A percentile compares a stretch with the other conserved stretches of the same genome.
phyloP scores from a whole-genome alignment of 139 green algal genomes.

The Edaphochlamys debaryana region DNA sequence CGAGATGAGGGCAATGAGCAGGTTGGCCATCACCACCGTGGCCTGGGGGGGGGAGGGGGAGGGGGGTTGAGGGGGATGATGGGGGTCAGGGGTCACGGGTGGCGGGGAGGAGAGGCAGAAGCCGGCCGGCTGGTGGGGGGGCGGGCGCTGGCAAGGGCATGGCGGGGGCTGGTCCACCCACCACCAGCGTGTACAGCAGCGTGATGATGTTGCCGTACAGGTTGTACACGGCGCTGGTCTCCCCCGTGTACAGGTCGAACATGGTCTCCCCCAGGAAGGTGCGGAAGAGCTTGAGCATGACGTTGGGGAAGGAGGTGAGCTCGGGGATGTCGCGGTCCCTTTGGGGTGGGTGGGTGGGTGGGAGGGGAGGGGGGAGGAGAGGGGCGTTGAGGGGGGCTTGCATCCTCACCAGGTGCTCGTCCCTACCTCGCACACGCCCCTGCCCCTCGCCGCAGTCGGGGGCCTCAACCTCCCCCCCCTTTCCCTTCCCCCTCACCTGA shows the following conservation, averaged over 20 bases:
- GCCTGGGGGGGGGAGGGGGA: no score
- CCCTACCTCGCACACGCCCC: no score
- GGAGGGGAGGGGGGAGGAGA: neutral
- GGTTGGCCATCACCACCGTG: neutral
- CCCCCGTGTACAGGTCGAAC: neutral
- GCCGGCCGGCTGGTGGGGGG: no score
- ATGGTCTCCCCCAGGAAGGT: constrained; percentile 12
- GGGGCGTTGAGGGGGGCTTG: no score
- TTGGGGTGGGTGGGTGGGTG: neutral
- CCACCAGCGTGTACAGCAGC: constrained; percentile 1
- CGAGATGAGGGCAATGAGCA: neutral
- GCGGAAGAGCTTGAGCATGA: constrained; percentile 23
- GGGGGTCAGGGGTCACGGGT: no score
- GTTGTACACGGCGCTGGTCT: neutral
- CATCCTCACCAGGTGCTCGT: no score
- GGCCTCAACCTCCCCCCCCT: no score
- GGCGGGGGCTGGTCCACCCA: no score
- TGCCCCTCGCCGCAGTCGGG: no score
- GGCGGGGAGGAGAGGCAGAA: no score
- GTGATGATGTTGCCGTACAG: neutral
- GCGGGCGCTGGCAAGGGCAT: no score
- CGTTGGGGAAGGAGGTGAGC: neutral
- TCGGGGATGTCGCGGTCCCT: neutral
- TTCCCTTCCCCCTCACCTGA: neutral
- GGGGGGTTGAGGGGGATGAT: no score